These are phyloP conservation scores for Alternaria viburni DNA, from an alignment of 2,329 filamentous ascomycete genomes.

Conservation along the genomic window DNA sequence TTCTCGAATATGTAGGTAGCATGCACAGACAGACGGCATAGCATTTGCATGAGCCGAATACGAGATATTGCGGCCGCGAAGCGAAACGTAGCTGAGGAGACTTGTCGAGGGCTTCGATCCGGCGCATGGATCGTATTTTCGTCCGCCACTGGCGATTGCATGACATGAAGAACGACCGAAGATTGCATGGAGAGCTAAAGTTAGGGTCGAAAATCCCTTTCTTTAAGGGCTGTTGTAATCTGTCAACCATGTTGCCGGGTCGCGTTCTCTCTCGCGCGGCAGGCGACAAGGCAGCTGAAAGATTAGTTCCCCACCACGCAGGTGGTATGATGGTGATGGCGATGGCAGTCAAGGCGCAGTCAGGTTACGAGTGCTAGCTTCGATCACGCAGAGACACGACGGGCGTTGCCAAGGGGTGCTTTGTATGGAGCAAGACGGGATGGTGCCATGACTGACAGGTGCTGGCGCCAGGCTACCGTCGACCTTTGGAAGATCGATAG, in stretches of 20 bases:
- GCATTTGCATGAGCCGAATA: slow-evolving; percentile 28
- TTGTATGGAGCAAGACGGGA: slow-evolving; percentile 1
- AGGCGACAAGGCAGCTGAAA: slow-evolving; percentile 21
- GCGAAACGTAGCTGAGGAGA: slow-evolving; percentile 7
- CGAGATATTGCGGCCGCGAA: slow-evolving; percentile 15
- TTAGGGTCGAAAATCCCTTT: background rate
- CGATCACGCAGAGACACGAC: slow-evolving; percentile 3
- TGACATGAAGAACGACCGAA: background rate
- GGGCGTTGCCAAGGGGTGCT: slow-evolving; percentile 10
- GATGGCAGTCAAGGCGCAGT: background rate
- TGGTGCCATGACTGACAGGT: slow-evolving; percentile 6
- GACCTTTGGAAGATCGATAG: slow-evolving; percentile 5
- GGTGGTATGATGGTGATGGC: background rate
- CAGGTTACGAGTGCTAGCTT: background rate
- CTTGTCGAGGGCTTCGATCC: slow-evolving; percentile 8
- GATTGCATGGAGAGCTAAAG: background rate
- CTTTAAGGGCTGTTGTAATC: background rate
- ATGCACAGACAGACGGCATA: slow-evolving; percentile 20
- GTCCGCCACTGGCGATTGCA: slow-evolving; percentile 3
- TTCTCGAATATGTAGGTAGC: slow-evolving; percentile 15
- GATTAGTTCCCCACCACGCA: background rate
- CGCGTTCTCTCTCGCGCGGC: slow-evolving; percentile 17
- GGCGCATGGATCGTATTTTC: background rate
- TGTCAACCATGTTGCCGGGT: slow-evolving; percentile 18
- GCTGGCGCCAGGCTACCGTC: slow-evolving; percentile 4